Percentiles rank a stretch among this genome's conserved stretches.
Conservation (phyloP, 129 eudicot genomes). For the Arctium lappa region DNA sequence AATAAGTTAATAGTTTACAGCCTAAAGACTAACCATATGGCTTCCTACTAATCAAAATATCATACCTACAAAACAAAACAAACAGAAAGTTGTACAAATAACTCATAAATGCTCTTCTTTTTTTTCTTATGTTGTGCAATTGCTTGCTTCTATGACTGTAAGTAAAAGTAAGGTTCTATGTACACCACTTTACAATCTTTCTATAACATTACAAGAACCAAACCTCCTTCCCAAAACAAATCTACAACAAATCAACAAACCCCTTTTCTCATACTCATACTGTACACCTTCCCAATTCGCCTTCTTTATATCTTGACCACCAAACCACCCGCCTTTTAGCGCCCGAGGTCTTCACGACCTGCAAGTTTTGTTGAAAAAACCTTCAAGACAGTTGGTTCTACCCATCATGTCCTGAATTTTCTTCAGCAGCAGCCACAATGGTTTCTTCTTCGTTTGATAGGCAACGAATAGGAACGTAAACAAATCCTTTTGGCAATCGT, state of each 20-base stretch:
- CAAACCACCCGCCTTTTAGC: neutral
- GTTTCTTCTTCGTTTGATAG: constrained; percentile 79
- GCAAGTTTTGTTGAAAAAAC: constrained; percentile 19
- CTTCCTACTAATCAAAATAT: too few species aligned
- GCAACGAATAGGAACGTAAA: constrained; percentile 75
- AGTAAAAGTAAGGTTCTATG: neutral
- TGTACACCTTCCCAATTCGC: neutral
- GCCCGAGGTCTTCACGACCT: neutral
- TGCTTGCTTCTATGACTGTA: neutral
- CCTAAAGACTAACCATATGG: neutral
- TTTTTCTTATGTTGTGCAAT: neutral
- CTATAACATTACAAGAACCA: neutral
- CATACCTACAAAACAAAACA: neutral
- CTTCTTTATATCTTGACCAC: neutral
- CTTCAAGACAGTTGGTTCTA: constrained; percentile 9
- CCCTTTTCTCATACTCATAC: neutral
- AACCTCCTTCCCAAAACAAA: neutral
- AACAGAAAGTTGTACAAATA: neutral
- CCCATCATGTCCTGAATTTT: constrained; percentile 46
- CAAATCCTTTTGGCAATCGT: constrained; percentile 88
- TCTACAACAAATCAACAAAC: neutral
- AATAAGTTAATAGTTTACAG: neutral
- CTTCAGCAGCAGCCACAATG: constrained; percentile 36
- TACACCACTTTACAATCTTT: neutral
- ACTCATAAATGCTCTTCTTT: neutral